Evolutionary conservation across 75 land plant genomes (phyloP).

Genomic region (Adiantum capillusveneris): DNA sequence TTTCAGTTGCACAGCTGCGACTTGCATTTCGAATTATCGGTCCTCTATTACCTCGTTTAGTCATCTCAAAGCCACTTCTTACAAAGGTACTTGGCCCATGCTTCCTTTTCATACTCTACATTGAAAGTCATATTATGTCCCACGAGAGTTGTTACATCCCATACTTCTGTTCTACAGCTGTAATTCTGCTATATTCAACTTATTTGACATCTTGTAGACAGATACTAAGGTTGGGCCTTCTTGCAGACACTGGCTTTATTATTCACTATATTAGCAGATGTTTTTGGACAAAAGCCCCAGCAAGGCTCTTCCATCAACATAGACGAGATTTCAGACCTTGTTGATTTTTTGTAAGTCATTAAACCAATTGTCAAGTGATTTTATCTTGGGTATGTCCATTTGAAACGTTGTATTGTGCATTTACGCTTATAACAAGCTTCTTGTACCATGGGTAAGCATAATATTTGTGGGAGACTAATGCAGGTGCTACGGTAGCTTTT

Average conservation of each 20-base stretch:
- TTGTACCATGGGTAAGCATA: no score
- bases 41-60: conserved; percentile 77
- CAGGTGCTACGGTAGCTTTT: no score
- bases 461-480: no score
- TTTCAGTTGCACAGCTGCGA: conserved; percentile 86
- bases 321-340: conserved; percentile 74
- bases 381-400: no score
- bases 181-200: no score
- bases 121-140: no score
- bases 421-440: no score
- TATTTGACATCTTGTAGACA: not conserved
- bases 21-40: conserved; percentile 90
- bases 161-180: no score
- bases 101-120: no score
- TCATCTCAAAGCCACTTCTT: conserved; percentile 63
- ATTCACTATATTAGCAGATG: conserved; percentile 72
- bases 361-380: not conserved
- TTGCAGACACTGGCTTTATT: conserved; percentile 71
- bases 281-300: conserved; percentile 82
- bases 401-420: no score
- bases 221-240: conserved; percentile 1
- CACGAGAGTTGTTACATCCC: no score
- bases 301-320: conserved; percentile 44
- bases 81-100: no score
- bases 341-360: conserved; percentile 73